A percentile compares a stretch with the other conserved stretches of the same genome.
These are phyloP conservation scores for Fusarium sp. DNA, from an alignment of 2,329 filamentous ascomycete species.

Conservation along the genomic window DNA sequence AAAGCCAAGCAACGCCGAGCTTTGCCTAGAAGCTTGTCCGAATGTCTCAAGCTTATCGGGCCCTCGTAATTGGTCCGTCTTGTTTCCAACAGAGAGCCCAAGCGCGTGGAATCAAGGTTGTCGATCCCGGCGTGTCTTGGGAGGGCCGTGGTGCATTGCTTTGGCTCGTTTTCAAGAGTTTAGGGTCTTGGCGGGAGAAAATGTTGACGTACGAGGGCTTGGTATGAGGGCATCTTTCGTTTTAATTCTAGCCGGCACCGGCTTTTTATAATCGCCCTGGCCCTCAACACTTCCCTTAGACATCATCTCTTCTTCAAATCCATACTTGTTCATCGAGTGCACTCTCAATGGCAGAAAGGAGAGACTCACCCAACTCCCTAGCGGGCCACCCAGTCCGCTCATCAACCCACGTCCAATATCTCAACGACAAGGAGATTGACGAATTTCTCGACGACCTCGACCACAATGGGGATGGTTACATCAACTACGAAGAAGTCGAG, in stretches of 20 bases:
- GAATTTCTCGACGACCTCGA: constrained; percentile 66
- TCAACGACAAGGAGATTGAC: constrained; percentile 62
- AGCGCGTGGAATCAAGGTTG: neutral
- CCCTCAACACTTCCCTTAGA: neutral
- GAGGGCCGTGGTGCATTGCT: neutral
- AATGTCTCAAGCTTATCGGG: neutral
- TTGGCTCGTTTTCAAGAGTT: neutral
- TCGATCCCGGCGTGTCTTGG: neutral
- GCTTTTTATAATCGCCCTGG: neutral
- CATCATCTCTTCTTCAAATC: no score
- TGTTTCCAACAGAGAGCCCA: neutral
- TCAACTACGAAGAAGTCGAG: constrained; percentile 65
- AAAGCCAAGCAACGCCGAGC: constrained; percentile 4
- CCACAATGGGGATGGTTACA: constrained; percentile 62
- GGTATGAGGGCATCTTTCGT: neutral
- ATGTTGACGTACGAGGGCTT: neutral
- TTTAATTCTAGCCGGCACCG: neutral
- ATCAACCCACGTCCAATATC: constrained; percentile 47
- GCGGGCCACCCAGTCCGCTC: constrained; percentile 44
- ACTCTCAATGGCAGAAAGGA: neutral
- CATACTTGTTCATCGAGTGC: neutral
- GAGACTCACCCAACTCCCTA: constrained; percentile 5
- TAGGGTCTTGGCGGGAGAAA: neutral
- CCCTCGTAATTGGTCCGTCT: neutral
- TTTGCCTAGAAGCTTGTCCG: constrained; percentile 5